Conservation (phyloP, 345 rosid genomes). For the Rhodomyrtus tomentosa region DNA sequence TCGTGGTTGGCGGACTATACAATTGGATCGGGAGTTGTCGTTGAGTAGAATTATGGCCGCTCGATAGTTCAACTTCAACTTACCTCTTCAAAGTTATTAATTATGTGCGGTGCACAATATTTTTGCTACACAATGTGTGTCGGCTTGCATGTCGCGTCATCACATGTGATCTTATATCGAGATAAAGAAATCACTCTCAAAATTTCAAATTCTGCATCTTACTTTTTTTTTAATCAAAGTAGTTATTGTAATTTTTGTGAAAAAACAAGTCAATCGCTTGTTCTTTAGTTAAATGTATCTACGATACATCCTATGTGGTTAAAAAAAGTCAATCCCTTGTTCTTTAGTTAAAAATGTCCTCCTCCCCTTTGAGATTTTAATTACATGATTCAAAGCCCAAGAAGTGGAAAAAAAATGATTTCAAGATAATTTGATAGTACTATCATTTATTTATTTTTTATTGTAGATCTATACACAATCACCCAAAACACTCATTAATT, state of each 20-base stretch:
- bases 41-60: neutral
- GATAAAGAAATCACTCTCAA: neutral
- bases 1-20: neutral
- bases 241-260: neutral
- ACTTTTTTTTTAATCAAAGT: neutral
- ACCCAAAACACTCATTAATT: too few species aligned
- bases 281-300: neutral
- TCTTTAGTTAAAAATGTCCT: too few species aligned
- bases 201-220: neutral
- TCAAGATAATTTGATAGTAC: too few species aligned
- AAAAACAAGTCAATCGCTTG: neutral
- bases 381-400: too few species aligned
- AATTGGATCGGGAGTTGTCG: neutral
- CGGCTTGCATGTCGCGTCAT: neutral
- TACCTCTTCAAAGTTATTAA: neutral
- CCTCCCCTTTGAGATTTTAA: too few species aligned
- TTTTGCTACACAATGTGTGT: neutral
- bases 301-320: too few species aligned
- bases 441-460: too few species aligned
- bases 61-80: neutral
- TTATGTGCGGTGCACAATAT: neutral
- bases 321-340: too few species aligned
- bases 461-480: too few species aligned
- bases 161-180: neutral
- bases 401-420: too few species aligned